Base-by-base conservation (phyloP, 306 rosid genomes). In the Fagus sylvatica region DNA sequence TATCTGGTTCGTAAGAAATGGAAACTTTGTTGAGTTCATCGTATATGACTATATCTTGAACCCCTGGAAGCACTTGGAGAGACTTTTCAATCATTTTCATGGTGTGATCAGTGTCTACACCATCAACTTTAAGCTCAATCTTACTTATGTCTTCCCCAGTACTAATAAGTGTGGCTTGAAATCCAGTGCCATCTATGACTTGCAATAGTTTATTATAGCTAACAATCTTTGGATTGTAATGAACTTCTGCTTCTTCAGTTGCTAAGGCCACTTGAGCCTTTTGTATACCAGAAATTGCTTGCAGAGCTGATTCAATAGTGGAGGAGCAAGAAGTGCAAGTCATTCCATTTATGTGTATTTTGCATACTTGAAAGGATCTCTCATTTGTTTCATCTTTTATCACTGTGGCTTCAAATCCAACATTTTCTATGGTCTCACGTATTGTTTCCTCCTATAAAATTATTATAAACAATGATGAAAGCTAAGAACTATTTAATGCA, bases 311-410 rank as follows among this genome's bases (percentile, higher is more conserved):
- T 67, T 93, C 98, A 42, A 93, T 77, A 0, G 91, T 82, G 37
- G 95, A 87, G 54, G 93, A 91, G 60, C 95, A 93, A 3, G 97
- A 84, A 3, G 90, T 93, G 80, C 97, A 89, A 43, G 93, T 89
- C 98, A 93, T 91, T 82, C 95, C 97, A 37, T 82, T 80, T 12
- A 93, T 81, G 37, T 79, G 85, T 34, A 93, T 78, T 56, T 91
- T 87, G 78, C 97, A 91, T 1, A 85, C 89, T 80, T 89, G 93
- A 56, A 76, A 55, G 5, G 90, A 77, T 68, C 66, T 75, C 5
- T 79, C 87, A 33, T 30, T 76, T 33, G 33, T 62, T 22, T 72
- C 72, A 32, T 83, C 89, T 4, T 62, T 79, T 8, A 80, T 77
- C 74, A 87, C 54, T 10, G 80, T 81, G 37, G 95, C 92, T 84